These are phyloP conservation scores for Choiromyces venosus DNA, from an alignment of 495 filamentous ascomycete species.

Conservation along the genomic window DNA sequence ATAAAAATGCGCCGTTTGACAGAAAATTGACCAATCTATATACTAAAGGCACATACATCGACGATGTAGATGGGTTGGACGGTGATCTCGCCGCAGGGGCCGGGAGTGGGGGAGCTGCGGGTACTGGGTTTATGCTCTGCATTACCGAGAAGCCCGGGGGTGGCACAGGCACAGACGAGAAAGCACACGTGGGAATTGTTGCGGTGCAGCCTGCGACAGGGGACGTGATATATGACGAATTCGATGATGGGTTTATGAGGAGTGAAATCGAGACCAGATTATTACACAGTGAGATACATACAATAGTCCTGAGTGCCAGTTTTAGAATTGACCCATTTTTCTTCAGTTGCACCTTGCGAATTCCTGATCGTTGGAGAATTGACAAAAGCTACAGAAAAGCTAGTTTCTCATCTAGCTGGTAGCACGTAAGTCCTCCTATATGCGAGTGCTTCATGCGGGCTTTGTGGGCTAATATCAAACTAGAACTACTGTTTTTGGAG, in stretches of 20 bases:
- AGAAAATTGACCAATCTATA: conserved; percentile 94
- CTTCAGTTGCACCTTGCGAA: conserved; percentile 74
- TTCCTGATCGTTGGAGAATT: conserved; percentile 91
- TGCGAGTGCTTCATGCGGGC: background rate
- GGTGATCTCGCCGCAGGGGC: conserved; percentile 46
- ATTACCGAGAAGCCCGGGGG: conserved; percentile 83
- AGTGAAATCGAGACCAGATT: conserved; percentile 92
- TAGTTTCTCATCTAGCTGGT: conserved; percentile 81
- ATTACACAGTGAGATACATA: conserved; percentile 56
- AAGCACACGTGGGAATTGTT: conserved; percentile 83
- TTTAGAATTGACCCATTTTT: conserved; percentile 3
- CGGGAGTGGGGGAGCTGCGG: conserved; percentile 55
- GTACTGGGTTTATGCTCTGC: conserved; percentile 87
- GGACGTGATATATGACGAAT: conserved; percentile 93
- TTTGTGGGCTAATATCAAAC: background rate
- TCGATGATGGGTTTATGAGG: conserved; percentile 97
- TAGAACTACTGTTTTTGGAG: conserved; percentile 84
- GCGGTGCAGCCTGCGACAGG: conserved; percentile 94
- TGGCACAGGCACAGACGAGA: conserved; percentile 85
- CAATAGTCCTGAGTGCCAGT: background rate
- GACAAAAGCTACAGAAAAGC: conserved; percentile 87
- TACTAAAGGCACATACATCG: conserved; percentile 97
- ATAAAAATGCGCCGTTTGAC: conserved; percentile 84
- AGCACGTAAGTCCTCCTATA: conserved; percentile 45
- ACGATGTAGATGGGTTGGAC: conserved; percentile 80